Evolutionary conservation across 164 flowering plant species (phyloP).

Genomic region (Liquidambar formosana): DNA sequence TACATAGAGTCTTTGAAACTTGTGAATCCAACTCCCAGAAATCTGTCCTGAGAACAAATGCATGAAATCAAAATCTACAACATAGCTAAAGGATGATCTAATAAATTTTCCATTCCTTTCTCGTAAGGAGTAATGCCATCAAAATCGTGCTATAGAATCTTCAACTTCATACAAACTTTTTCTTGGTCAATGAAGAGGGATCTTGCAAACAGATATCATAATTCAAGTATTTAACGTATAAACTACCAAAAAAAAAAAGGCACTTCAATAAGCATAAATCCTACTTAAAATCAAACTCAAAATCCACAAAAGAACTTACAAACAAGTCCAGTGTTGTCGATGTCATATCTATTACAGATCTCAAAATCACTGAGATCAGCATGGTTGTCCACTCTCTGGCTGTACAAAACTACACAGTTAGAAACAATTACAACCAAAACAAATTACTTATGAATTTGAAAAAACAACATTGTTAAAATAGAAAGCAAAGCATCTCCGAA

Average conservation of each 20-base stretch:
- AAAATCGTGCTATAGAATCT: too few species aligned
- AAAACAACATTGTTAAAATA: neutral
- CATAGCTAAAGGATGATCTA: too few species aligned
- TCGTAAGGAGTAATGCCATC: too few species aligned
- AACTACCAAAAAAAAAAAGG: neutral
- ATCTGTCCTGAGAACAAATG: too few species aligned
- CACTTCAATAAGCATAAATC: neutral
- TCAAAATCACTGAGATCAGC: conserved; percentile 66
- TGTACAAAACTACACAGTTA: conserved; percentile 29
- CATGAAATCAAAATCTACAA: too few species aligned
- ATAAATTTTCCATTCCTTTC: too few species aligned
- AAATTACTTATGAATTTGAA: neutral
- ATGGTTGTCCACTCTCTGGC: conserved; percentile 63
- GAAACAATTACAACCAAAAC: neutral
- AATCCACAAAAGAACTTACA: conserved; percentile 55
- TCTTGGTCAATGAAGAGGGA: too few species aligned
- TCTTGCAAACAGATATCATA: too few species aligned
- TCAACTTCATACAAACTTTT: too few species aligned
- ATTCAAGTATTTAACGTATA: neutral
- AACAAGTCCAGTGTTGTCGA: conserved; percentile 94
- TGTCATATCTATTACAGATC: conserved; percentile 56
- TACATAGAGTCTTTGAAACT: too few species aligned
- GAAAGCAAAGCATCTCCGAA: neutral
- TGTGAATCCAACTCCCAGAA: too few species aligned
- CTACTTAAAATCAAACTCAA: neutral